Base-by-base conservation (phyloP, 164 flowering plant genomes). In the Magnolia officinalis region DNA sequence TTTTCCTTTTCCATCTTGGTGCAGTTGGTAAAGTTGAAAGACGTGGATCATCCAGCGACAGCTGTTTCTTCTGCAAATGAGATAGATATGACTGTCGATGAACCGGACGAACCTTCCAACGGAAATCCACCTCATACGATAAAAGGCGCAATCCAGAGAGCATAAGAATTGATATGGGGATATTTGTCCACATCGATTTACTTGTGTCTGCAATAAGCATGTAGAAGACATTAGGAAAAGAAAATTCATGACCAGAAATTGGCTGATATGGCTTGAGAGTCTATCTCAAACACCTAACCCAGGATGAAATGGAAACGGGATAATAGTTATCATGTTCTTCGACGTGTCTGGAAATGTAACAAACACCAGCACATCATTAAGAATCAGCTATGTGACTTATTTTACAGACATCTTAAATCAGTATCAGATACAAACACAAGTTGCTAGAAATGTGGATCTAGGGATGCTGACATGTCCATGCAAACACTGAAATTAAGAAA, bases 111-210 rank as follows among this genome's bases (percentile, higher is more conserved):
- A 78, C 87, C 80, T 81, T 94, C 96, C 94, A 84, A 1, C 82
- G 84, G 68, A 96, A 84, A 70, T 96, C 99, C 71, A 96, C 95
- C 79, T 92, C 85, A 70, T 86, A 84, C 31, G 82, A 79, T 19
- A 96, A 70, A 52, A 92, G 78, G 0, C 93, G 90, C 20, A 92
- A 71, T 14, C 81, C 89, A 66, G 83, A 86, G 80, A 90, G 87
- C 50, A 92, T 76, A 6, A 96, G 87, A 59, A 93, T 70, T 49
- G 99, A 79, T 67, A 96, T 84, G 0, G 99, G 99, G 55, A 94
- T 50, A 82, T 96, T 96, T 88, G 89, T 89, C 95, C 94, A 90
- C 95, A 93, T 88, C n/a, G 97, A 94, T 84, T 90, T 92, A 85
- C 99, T 96, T 49, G 78, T 71, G 21, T 69, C 99, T 96, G 90